Percentiles rank a stretch among this genome's conserved stretches.
Conservation (phyloP, 2,329 filamentous ascomycete species). For the Trichoderma sp. region DNA sequence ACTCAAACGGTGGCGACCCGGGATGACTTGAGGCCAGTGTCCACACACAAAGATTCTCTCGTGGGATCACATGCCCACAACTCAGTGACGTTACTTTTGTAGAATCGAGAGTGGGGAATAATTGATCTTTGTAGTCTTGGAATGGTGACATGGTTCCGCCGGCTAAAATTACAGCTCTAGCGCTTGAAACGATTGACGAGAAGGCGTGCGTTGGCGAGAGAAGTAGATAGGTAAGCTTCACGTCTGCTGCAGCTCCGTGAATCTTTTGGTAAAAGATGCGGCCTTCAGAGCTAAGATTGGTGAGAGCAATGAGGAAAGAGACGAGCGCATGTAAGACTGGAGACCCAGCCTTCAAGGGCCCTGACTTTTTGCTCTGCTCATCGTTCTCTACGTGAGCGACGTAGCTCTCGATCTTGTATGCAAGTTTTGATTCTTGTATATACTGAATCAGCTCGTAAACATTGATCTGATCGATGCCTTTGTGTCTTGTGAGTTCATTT, state of each 20-base stretch:
- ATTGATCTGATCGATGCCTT: conserved; percentile 94
- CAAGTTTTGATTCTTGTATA: conserved; percentile 87
- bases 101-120: conserved; percentile 73
- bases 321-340: conserved; percentile 58
- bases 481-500: conserved; percentile 73
- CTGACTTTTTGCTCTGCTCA: conserved; percentile 33
- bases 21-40: conserved; percentile 57
- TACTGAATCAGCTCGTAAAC: conserved; percentile 86
- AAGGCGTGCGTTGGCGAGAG: conserved; percentile 92
- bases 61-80: conserved; percentile 91
- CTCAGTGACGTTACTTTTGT: conserved; percentile 76
- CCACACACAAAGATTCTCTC: conserved; percentile 76
- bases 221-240: conserved; percentile 79
- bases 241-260: conserved; percentile 42
- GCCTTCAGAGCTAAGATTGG: conserved; percentile 76
- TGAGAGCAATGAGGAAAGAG: conserved; percentile 74
- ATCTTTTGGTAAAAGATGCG: conserved; percentile 64
- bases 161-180: conserved; percentile 84
- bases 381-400: conserved; percentile 62
- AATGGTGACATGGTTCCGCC: conserved; percentile 98
- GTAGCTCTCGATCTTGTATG: conserved; percentile 93
- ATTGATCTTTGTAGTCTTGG: conserved; percentile 80
- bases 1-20: conserved; percentile 66
- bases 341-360: conserved; percentile 35
- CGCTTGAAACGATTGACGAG: conserved; percentile 79